A percentile compares a stretch with the other conserved stretches of the same genome.
These are phyloP conservation scores for Solanum medicagineum DNA, from an alignment of 257 asterid species.

Conservation along the genomic window DNA sequence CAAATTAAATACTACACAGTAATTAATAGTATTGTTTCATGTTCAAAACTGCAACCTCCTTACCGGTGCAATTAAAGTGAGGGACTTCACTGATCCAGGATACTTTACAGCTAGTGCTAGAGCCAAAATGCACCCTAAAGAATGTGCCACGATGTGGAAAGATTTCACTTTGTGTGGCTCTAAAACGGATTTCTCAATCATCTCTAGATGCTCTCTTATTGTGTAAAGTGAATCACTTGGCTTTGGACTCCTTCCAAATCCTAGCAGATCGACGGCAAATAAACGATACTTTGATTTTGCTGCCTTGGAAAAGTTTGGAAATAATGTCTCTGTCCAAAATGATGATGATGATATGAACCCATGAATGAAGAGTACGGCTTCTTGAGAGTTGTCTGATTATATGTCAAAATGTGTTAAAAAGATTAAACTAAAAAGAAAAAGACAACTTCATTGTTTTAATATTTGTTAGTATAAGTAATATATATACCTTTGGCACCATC, in stretches of 20 bases:
- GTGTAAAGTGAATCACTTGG: conserved; percentile 82
- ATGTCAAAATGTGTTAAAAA: not conserved
- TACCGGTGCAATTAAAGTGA: conserved; percentile 86
- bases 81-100: conserved; percentile 50
- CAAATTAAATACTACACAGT: not conserved
- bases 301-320: conserved; percentile 58
- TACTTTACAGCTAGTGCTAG: conserved; percentile 78
- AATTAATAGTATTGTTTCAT: not conserved
- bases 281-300: conserved; percentile 68
- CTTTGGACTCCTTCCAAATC: conserved; percentile 91
- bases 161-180: conserved; percentile 59
- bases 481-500: conserved; percentile 58
- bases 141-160: conserved; percentile 93
- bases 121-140: conserved; percentile 88
- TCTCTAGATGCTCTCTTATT: conserved; percentile 69
- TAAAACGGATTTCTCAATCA: conserved; percentile 75
- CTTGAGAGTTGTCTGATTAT: conserved; percentile 38
- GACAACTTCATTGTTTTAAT: not conserved
- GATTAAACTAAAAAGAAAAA: not conserved
- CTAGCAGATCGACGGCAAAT: conserved; percentile 80
- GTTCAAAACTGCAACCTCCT: not conserved
- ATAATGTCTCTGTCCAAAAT: conserved; percentile 88
- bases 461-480: not conserved
- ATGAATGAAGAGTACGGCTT: conserved; percentile 82
- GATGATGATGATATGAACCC: conserved; percentile 89